phyloP scores from a whole-genome alignment of 179 eudicot species.

The Heliamphora pulchella region DNA sequence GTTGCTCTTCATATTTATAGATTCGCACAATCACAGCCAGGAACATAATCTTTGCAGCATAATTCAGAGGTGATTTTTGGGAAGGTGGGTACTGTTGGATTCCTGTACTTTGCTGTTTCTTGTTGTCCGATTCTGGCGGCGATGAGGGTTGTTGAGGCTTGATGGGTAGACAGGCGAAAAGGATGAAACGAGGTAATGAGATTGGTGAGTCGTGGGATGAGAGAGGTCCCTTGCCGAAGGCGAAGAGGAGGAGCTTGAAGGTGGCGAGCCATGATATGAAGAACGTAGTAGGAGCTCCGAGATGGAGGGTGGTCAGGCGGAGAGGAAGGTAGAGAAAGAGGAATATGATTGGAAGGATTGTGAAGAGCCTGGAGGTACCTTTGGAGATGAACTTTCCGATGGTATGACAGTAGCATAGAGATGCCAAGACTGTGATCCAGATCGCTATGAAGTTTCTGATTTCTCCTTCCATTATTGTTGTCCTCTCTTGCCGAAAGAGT shows the following conservation, averaged over 20 bases:
- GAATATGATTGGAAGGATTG: constrained; percentile 17
- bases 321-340: constrained; percentile 28
- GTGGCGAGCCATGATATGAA: constrained; percentile 26
- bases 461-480: constrained; percentile 25
- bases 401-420: constrained; percentile 22
- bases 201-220: constrained; percentile 15
- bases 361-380: constrained; percentile 3
- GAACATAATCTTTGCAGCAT: constrained; percentile 21
- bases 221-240: constrained; percentile 33
- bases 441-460: constrained; percentile 22
- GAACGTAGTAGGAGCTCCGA: constrained; percentile 23
- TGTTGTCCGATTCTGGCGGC: constrained; percentile 4
- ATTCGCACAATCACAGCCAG: constrained; percentile 17
- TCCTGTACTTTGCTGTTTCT: not conserved
- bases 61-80: constrained; percentile 10
- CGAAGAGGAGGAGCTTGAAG: constrained; percentile 29
- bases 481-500: too few relatives aligned
- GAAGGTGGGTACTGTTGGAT: not conserved
- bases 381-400: constrained; percentile 13
- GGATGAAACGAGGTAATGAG: constrained; percentile 21
- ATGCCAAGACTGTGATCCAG: constrained; percentile 16
- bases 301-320: constrained; percentile 16
- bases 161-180: constrained; percentile 36
- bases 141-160: constrained; percentile 8
- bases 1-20: constrained; percentile 23